Base-by-base conservation (phyloP, 176 grass and related monocot species). In the Carex pumila region DNA sequence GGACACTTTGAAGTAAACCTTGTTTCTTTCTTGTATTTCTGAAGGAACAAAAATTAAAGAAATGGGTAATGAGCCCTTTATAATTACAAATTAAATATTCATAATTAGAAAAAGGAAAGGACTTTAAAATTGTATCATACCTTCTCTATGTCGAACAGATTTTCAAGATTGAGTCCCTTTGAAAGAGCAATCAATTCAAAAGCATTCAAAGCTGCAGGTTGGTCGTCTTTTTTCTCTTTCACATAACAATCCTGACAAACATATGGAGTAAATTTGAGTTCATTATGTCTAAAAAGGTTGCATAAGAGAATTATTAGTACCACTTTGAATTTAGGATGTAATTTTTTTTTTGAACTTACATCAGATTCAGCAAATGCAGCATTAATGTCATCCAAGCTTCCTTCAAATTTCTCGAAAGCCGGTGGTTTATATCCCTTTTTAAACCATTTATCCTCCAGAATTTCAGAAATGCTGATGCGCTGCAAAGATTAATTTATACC, bases 171-270 rank as follows among this genome's bases (percentile, higher is more conserved):
- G 34, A 99, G 90, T 45, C 88, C 96, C 30, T 95, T 91, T 18
- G 92, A 93, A 59, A 99, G 88, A 69, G 96, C 93, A 93, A 99
- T 99, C 75, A 99, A 77, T 86, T 99, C 96, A 82, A 99, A 99
- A 82, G 96, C 96, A 84, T 99, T 99, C 91, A 99, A 93, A 13
- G 93, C 71, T 85, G 96, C 90, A 29, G 96, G 96, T 55, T 95
- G 91, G 79, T 92, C 88, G 83, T 99, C 93, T 79, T 83, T 95
- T 85, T 90, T 92, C 85, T 99, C 96, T 91, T 87, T 90, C 36
- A 95, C 96, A 87, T 94, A 87, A 21, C 74, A 87, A 73, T 95
- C 93, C 96, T 99, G 84, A 75, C 63, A 91, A 88, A 91, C 32
- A 52, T 12, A 88, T 32, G 14, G 66, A 66, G 22, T 52, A 10